Percentiles rank a stretch among this genome's conserved stretches.
These are phyloP conservation scores for Leucosporidium creatinivorum DNA, from an alignment of 768 basidiomycete genomes.

Conservation along the genomic window DNA sequence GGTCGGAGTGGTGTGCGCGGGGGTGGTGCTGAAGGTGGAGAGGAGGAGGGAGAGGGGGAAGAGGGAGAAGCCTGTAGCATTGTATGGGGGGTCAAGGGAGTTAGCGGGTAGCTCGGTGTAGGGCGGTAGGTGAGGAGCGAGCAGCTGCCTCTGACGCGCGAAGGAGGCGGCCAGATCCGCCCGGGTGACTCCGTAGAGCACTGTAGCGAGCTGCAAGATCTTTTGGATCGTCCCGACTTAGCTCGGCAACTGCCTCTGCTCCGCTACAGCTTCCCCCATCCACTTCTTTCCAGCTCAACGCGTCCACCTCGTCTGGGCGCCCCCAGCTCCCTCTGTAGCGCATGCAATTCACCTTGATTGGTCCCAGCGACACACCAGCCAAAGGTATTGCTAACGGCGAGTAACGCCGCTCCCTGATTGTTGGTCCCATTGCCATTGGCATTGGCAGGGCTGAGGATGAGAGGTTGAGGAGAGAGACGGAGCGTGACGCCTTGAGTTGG, in stretches of 20 bases:
- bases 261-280: background rate
- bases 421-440: background rate
- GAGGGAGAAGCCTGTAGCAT: slow-evolving; percentile 35
- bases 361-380: slow-evolving; percentile 18
- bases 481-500: slow-evolving; percentile 23
- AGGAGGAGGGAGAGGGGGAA: slow-evolving; percentile 25
- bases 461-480: background rate
- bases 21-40: background rate
- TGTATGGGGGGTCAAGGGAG: background rate
- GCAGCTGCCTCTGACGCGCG: background rate
- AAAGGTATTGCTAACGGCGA: slow-evolving; percentile 28
- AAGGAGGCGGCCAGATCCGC: background rate
- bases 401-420: background rate
- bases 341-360: background rate
- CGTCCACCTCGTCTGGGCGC: too few species aligned
- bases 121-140: background rate
- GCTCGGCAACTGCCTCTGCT: too few species aligned
- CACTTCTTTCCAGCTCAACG: too few species aligned
- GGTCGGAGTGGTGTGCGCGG: slow-evolving; percentile 12
- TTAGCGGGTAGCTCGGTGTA: background rate
- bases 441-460: background rate
- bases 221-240: background rate
- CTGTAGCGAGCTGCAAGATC: background rate
- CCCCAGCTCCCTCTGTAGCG: background rate
- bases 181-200: background rate